Percentiles rank a stretch among this genome's conserved stretches.
These are phyloP conservation scores for Magnolia sinica DNA, from an alignment of 164 flowering plant species.

Conservation along the genomic window DNA sequence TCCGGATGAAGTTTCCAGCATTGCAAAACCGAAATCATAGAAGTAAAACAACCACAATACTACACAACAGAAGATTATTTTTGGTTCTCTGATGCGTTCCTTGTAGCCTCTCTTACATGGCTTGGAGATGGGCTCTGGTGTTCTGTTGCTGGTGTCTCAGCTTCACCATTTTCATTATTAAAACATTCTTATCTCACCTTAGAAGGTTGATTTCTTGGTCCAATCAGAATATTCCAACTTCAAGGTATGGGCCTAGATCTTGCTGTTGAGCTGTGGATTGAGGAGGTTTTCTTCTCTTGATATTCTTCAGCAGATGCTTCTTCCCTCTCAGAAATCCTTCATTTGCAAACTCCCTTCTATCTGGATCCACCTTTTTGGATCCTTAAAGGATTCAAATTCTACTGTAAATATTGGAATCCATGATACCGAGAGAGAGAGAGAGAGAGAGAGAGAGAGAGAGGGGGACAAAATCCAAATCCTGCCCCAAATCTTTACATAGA, in stretches of 20 bases:
- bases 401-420: not conserved
- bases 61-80: not conserved
- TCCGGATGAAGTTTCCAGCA: constrained; percentile 9
- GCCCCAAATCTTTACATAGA: not conserved
- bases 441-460: not conserved
- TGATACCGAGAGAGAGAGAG: no score
- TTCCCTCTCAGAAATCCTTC: constrained; percentile 77
- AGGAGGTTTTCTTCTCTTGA: constrained; percentile 54
- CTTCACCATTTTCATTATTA: constrained; percentile 58
- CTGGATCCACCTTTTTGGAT: constrained; percentile 80
- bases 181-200: constrained; percentile 60
- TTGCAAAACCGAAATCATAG: not conserved
- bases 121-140: constrained; percentile 39
- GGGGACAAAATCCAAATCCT: not conserved
- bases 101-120: constrained; percentile 55
- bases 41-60: not conserved
- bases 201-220: constrained; percentile 61
- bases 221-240: constrained; percentile 58
- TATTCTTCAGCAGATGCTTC: constrained; percentile 56
- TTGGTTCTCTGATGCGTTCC: constrained; percentile 22
- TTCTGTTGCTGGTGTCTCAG: constrained; percentile 75
- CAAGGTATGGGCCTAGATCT: constrained; percentile 54
- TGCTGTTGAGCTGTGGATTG: constrained; percentile 30
- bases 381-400: constrained; percentile 40
- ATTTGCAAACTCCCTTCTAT: constrained; percentile 87